Evolutionary conservation across 78 protist species (phyloP).

Genomic region (Dictyostelium firmibasis): DNA sequence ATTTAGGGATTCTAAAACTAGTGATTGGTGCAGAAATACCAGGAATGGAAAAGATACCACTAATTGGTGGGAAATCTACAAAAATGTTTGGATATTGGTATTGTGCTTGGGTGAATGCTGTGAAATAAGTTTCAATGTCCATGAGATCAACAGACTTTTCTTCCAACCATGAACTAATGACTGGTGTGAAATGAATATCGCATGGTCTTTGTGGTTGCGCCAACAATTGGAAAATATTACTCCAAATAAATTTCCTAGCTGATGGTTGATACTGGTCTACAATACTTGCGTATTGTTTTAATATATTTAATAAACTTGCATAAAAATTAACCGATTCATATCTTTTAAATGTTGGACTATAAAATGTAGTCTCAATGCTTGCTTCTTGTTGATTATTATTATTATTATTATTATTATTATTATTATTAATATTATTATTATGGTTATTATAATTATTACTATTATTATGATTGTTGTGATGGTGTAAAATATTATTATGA

Average conservation of each 20-base stretch:
- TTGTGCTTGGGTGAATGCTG: slow-evolving; percentile 76
- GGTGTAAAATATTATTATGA: background rate
- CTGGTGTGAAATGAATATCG: slow-evolving; percentile 52
- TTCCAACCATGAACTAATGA: slow-evolving; percentile 49
- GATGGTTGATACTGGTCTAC: slow-evolving; percentile 61
- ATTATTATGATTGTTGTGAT: background rate
- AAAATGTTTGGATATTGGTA: slow-evolving; percentile 26
- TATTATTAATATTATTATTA: background rate
- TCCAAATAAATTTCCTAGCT: slow-evolving; percentile 43
- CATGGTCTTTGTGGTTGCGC: slow-evolving; percentile 66
- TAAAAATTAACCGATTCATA: slow-evolving; percentile 58
- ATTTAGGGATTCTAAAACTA: slow-evolving; percentile 50
- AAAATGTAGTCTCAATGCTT: slow-evolving; percentile 42
- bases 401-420: background rate
- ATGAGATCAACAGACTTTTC: slow-evolving; percentile 54
- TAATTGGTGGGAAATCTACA: slow-evolving; percentile 27
- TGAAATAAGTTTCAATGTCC: slow-evolving; percentile 74
- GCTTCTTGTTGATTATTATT: slow-evolving; percentile 2
- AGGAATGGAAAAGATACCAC: slow-evolving; percentile 31
- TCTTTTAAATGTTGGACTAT: slow-evolving; percentile 71
- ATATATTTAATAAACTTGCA: slow-evolving; percentile 49
- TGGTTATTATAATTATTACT: background rate
- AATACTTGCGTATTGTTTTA: slow-evolving; percentile 57
- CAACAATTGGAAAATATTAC: slow-evolving; percentile 42
- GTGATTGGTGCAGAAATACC: slow-evolving; percentile 60